Evolutionary conservation across 83 land plant species (phyloP).

Genomic region (Diphasiastrum complanatum): DNA sequence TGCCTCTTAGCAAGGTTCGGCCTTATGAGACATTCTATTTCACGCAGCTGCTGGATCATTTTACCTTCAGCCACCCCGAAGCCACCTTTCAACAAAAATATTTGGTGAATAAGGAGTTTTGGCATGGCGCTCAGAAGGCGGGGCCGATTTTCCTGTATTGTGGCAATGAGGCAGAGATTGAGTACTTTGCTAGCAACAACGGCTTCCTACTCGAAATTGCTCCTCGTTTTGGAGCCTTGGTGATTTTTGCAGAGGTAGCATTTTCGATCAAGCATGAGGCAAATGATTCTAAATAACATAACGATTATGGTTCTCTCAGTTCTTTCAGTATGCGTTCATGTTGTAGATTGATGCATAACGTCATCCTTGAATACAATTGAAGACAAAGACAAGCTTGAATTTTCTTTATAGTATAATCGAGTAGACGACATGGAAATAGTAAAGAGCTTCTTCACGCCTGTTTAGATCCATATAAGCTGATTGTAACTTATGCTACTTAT

Average conservation of each 20-base stretch:
- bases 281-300: neutral
- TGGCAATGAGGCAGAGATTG: conserved; percentile 88
- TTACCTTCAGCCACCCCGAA: conserved; percentile 43
- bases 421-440: too few relatives aligned
- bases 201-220: conserved; percentile 84
- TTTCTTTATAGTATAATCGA: too few relatives aligned
- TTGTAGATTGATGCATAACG: too few relatives aligned
- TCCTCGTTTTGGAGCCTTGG: conserved; percentile 62
- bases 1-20: too few relatives aligned
- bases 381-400: too few relatives aligned
- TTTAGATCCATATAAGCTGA: too few relatives aligned
- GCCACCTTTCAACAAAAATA: conserved; percentile 57
- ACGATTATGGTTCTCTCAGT: neutral
- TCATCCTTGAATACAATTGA: too few relatives aligned
- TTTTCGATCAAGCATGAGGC: neutral
- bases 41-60: conserved; percentile 64
- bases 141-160: conserved; percentile 86
- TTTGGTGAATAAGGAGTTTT: conserved; percentile 50
- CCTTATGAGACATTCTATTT: conserved; percentile 41
- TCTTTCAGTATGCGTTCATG: too few relatives aligned
- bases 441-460: too few relatives aligned
- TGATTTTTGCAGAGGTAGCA: conserved; percentile 72
- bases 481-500: too few relatives aligned
- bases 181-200: conserved; percentile 86
- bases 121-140: conserved; percentile 45